These are phyloP conservation scores for Eucalyptus urophylla DNA, from an alignment of 345 rosid species.

Conservation along the genomic window DNA sequence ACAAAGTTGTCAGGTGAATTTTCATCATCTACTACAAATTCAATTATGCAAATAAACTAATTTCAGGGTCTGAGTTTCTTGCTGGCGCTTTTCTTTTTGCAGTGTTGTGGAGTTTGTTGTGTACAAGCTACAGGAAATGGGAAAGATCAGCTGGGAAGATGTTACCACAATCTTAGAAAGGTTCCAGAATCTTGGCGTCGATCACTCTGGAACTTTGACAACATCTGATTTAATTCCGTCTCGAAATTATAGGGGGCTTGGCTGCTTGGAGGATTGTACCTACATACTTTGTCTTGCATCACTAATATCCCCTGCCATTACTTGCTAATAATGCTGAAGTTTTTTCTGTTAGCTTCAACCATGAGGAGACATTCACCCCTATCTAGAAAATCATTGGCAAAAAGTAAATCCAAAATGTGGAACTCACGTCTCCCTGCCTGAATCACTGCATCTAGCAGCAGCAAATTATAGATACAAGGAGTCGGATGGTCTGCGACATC, in stretches of 20 bases:
- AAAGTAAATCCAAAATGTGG: background rate
- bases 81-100: background rate
- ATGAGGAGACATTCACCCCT: background rate
- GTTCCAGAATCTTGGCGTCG: conserved; percentile 26
- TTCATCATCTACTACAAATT: too few relatives aligned
- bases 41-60: too few relatives aligned
- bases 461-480: background rate
- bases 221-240: conserved; percentile 1
- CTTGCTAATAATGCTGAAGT: background rate
- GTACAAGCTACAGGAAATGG: conserved; percentile 28
- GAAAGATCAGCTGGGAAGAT: conserved; percentile 27
- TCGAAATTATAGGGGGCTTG: too few relatives aligned
- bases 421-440: background rate
- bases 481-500: background rate
- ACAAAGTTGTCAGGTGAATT: too few relatives aligned
- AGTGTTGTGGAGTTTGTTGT: conserved; percentile 36
- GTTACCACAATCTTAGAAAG: conserved; percentile 15
- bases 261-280: too few relatives aligned
- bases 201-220: conserved; percentile 37
- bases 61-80: background rate
- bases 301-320: background rate
- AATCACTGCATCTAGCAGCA: background rate
- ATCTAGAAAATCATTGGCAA: background rate
- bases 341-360: background rate
- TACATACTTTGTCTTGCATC: too few relatives aligned